These are phyloP conservation scores for Ilex paraguariensis DNA, from an alignment of 305 asterid genomes.

Conservation along the genomic window DNA sequence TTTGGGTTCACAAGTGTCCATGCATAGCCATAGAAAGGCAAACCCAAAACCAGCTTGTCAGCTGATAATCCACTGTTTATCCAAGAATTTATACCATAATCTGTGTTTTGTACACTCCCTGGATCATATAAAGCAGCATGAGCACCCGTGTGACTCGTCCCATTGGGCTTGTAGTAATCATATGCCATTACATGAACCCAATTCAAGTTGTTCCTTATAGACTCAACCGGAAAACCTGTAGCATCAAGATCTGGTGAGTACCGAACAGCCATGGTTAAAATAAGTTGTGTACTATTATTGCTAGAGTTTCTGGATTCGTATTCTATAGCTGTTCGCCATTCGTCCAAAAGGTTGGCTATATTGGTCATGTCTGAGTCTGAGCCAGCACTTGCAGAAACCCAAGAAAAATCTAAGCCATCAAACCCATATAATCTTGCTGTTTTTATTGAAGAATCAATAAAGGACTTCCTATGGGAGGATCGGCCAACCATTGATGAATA, in stretches of 20 bases:
- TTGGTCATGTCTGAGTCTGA: slow-evolving; percentile 19
- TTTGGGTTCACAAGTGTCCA: slow-evolving; percentile 33
- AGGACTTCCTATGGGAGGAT: slow-evolving; percentile 16
- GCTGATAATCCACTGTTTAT: slow-evolving; percentile 27
- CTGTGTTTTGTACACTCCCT: slow-evolving; percentile 24
- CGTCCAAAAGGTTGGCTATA: slow-evolving; percentile 20
- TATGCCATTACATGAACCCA: slow-evolving; percentile 26
- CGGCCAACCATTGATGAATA: slow-evolving; percentile 18
- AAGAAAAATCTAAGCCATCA: slow-evolving; percentile 14
- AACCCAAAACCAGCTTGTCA: slow-evolving; percentile 27
- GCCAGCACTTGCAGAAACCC: slow-evolving; percentile 12
- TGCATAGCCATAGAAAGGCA: slow-evolving; percentile 41
- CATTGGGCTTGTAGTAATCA: slow-evolving; percentile 19
- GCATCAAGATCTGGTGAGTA: slow-evolving; percentile 18
- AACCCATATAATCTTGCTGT: slow-evolving; percentile 24
- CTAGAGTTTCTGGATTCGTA: slow-evolving; percentile 10
- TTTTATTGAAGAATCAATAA: slow-evolving; percentile 18
- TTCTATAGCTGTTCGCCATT: slow-evolving; percentile 21
- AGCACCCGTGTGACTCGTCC: slow-evolving; percentile 15
- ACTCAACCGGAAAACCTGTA: slow-evolving; percentile 7
- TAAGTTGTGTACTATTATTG: background rate
- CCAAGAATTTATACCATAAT: slow-evolving; percentile 30
- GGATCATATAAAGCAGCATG: slow-evolving; percentile 35
- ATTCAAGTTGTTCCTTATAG: slow-evolving; percentile 20
- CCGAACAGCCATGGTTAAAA: slow-evolving; percentile 22